Evolutionary conservation across 108 stramenopile genomes (phyloP).

Genomic region (Nitzschia sp.): DNA sequence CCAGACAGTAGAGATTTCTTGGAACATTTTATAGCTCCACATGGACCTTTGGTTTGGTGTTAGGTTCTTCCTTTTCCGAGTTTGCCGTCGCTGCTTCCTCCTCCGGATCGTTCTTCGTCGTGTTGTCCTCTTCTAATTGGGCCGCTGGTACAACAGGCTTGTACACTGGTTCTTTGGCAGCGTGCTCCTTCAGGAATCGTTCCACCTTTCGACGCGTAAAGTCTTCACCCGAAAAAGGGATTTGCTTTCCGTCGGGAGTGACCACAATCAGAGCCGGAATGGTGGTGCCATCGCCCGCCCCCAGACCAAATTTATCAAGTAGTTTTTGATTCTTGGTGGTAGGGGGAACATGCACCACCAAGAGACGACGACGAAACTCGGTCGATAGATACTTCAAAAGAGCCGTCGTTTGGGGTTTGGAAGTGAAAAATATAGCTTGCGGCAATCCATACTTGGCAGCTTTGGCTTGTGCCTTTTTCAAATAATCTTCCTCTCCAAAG

Average conservation of each 20-base stretch:
- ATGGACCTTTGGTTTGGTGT: not conserved
- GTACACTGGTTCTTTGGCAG: conserved; percentile 35
- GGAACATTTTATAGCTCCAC: not conserved
- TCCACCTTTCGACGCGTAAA: conserved; percentile 51
- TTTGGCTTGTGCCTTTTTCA: conserved; percentile 43
- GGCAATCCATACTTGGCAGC: conserved; percentile 54
- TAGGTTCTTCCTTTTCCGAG: not conserved
- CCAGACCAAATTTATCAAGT: conserved; percentile 38
- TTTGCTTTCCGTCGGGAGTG: conserved; percentile 3
- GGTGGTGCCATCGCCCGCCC: not conserved
- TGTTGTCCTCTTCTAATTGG: not conserved
- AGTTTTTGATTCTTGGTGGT: conserved; percentile 54
- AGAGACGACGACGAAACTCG: conserved; percentile 59
- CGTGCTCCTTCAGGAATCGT: conserved; percentile 54
- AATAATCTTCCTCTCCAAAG: conserved; percentile 39
- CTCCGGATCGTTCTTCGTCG: not conserved
- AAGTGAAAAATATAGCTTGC: conserved; percentile 55
- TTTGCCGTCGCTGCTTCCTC: not conserved
- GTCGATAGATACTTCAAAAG: conserved; percentile 58
- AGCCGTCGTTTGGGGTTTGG: conserved; percentile 42
- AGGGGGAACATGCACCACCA: conserved; percentile 51
- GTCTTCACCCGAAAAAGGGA: conserved; percentile 38
- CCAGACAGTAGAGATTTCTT: no score
- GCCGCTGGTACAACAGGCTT: not conserved
- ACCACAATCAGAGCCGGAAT: conserved; percentile 45